phyloP scores from a whole-genome alignment of 441 rosid species.

The Eugenia klotzschiana region DNA sequence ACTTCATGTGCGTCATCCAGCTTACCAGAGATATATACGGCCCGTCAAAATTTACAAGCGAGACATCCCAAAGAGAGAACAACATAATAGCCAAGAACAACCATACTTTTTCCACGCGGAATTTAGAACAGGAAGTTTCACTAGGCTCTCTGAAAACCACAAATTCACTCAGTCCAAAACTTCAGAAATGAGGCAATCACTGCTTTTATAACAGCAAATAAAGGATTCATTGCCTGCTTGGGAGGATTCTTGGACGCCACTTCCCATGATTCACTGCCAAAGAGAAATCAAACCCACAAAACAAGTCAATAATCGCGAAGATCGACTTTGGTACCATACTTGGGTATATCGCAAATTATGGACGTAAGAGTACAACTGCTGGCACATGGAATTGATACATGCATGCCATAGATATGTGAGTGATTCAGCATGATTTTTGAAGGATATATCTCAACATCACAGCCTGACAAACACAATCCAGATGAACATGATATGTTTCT shows the following conservation, averaged over 20 bases:
- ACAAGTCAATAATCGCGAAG: neutral
- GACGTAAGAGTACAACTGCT: neutral
- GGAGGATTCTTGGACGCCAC: conserved; percentile 21
- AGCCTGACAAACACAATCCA: neutral
- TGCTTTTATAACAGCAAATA: conserved; percentile 38
- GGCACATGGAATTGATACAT: neutral
- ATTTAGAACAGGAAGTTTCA: neutral
- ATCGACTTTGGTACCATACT: neutral
- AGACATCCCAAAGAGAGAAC: neutral
- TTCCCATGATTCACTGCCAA: conserved; percentile 70
- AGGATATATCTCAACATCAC: neutral
- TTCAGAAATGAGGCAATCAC: conserved; percentile 44
- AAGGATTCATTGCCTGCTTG: conserved; percentile 27
- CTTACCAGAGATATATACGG: neutral
- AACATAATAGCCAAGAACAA: neutral
- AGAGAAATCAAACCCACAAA: neutral
- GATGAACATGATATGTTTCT: neutral
- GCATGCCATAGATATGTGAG: neutral
- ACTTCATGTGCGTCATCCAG: neutral
- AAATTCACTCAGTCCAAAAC: conserved; percentile 53
- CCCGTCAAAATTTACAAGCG: neutral
- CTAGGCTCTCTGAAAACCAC: neutral
- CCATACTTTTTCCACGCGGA: neutral
- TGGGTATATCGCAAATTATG: neutral
- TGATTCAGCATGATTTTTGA: neutral